A percentile compares a stretch with the other conserved stretches of the same genome.
Conservation (phyloP, 2,329 filamentous ascomycete species). For the Penicillium sp. region DNA sequence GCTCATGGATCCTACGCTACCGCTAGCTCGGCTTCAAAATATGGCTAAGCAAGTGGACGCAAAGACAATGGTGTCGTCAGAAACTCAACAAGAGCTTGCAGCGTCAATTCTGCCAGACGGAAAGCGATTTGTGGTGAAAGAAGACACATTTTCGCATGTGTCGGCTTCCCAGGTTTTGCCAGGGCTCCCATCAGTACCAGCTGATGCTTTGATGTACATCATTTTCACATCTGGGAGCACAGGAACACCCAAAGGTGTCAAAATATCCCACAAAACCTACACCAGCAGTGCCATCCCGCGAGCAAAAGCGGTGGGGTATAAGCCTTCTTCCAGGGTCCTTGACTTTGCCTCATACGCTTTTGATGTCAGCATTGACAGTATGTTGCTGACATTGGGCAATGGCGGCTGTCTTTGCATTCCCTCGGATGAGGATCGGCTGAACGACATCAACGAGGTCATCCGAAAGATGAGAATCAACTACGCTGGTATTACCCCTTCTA, state of each 20-base stretch:
- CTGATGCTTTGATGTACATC: slow-evolving; percentile 55
- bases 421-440: slow-evolving; percentile 49
- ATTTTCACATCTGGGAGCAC: slow-evolving; percentile 62
- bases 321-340: slow-evolving; percentile 59
- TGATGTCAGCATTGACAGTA: slow-evolving; percentile 56
- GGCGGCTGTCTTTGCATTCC: slow-evolving; percentile 64
- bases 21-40: slow-evolving; percentile 36
- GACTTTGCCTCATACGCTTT: slow-evolving; percentile 59
- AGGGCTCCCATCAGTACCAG: slow-evolving; percentile 24
- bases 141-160: slow-evolving; percentile 23
- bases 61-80: slow-evolving; percentile 33
- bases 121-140: slow-evolving; percentile 30
- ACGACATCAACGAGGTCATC: slow-evolving; percentile 54
- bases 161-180: neutral
- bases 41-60: slow-evolving; percentile 33
- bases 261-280: slow-evolving; percentile 62
- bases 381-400: slow-evolving; percentile 56
- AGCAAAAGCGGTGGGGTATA: slow-evolving; percentile 53
- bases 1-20: slow-evolving; percentile 36
- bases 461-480: slow-evolving; percentile 54
- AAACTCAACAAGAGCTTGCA: slow-evolving; percentile 31
- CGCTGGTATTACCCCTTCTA: slow-evolving; percentile 61
- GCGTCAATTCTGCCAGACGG: slow-evolving; percentile 34
- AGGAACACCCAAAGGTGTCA: slow-evolving; percentile 57
- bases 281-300: slow-evolving; percentile 59